phyloP scores from a whole-genome alignment of 208 protist species.

The Trichomonas gallinae region DNA sequence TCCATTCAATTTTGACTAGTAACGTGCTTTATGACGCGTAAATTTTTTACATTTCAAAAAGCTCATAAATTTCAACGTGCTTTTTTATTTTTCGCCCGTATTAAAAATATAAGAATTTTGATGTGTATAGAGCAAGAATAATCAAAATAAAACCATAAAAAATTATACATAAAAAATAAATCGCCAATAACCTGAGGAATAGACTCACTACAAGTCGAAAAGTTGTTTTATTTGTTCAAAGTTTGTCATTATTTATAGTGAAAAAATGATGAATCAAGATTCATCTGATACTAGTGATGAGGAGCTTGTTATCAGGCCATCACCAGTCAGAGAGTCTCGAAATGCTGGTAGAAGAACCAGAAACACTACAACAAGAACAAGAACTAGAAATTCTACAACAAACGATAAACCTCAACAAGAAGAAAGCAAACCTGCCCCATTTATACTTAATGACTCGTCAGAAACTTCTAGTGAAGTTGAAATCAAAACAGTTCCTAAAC shows the following conservation, averaged over 20 bases:
- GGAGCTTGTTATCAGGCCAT: neutral
- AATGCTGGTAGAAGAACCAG: neutral
- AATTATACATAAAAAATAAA: no score
- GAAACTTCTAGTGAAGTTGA: neutral
- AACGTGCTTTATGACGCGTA: no score
- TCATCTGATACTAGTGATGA: neutral
- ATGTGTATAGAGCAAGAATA: no score
- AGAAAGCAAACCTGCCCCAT: neutral
- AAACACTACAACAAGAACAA: neutral
- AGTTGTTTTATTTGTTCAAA: no score
- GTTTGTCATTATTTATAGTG: neutral
- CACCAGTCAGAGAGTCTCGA: neutral
- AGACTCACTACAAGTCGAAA: no score
- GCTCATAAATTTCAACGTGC: no score
- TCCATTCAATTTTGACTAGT: no score
- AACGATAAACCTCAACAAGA: neutral
- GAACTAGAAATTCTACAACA: neutral
- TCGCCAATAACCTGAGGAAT: no score
- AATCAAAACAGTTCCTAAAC: neutral
- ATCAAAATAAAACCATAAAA: no score
- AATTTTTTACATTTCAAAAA: no score
- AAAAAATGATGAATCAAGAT: neutral
- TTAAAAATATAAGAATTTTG: no score
- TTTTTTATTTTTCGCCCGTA: no score
- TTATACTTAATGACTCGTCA: neutral